These are phyloP conservation scores for Clohesyomyces aquaticus DNA, from an alignment of 495 filamentous ascomycete genomes.

Conservation along the genomic window DNA sequence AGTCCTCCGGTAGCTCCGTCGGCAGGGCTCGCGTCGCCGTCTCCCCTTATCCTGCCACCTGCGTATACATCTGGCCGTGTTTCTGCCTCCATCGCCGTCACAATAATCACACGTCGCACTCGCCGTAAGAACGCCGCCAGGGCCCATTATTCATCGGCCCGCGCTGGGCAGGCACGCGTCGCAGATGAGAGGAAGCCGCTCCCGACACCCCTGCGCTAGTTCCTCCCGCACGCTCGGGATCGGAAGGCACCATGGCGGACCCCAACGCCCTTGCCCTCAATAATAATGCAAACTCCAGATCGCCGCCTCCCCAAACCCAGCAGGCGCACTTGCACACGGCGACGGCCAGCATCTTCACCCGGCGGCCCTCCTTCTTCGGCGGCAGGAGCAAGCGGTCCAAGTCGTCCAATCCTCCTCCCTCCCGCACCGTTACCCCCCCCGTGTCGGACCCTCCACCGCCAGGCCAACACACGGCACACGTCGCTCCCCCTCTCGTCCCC, in stretches of 20 bases:
- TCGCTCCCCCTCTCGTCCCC: conserved; percentile 6
- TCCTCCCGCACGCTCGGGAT: background rate
- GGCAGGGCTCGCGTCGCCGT: too few species aligned
- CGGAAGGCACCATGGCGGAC: background rate
- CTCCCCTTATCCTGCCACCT: too few species aligned
- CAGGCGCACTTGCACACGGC: background rate
- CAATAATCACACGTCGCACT: too few species aligned
- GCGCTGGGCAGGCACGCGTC: background rate
- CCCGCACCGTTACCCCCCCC: conserved; percentile 9
- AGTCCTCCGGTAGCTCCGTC: too few species aligned
- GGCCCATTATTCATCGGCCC: too few species aligned
- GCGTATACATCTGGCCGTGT: too few species aligned
- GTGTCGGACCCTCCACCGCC: background rate
- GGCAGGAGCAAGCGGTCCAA: conserved; percentile 9
- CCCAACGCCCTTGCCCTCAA: too few species aligned
- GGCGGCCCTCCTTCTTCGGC: conserved; percentile 35
- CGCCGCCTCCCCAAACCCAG: background rate
- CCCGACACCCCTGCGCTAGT: background rate
- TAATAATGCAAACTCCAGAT: conserved; percentile 7
- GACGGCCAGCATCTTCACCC: conserved; percentile 26
- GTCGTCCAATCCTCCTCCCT: background rate
- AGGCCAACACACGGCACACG: background rate
- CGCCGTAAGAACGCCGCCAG: too few species aligned
- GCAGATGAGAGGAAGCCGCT: background rate
- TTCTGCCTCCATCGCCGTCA: too few species aligned